Evolutionary conservation across 73 alveolate genomes (phyloP), one percentile per base, ranked within the genome.

Genomic region (Stentor roeselii): DNA sequence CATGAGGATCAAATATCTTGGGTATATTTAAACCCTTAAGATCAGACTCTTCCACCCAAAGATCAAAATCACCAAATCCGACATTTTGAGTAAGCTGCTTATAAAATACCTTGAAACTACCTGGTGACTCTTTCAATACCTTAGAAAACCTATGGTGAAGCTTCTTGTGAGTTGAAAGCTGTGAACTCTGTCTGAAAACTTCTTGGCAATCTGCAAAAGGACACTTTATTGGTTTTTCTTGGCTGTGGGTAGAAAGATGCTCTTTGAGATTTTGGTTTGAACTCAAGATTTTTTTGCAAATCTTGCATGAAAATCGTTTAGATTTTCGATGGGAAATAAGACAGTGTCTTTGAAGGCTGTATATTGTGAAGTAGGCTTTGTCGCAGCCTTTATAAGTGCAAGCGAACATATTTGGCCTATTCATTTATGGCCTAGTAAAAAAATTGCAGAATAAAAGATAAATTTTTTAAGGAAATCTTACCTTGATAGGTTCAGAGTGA

Each of bases 161-260:
- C 76, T 87, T 86, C 60, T 91, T 90, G 75, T 90, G 95, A 3
- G 84, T 83, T 3, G 92, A 90, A 2, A 90, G 78, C 75, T 90
- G 89, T 1, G 90, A 89, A 39, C 95, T 67, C 80, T 90, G 87
- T 40, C 90, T 41, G 75, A 90, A 90, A 3, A 83, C 27, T 42
- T 36, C 58, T 3, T n/a, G 15, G 83, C 95, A 90, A 42, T 90
- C 90, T 35, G 84, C 77, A 39, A 90, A 83, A 3, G 89, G 86
- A 60, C 95, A 90, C 2, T 86, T 80, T 59, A 90, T 83, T 3
- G 95, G 95, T 32, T 88, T 89, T 41, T 90, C 83, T 11, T 39
- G 36, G 3, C 92, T 86, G 39, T 90, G 95, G 3, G 89, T 90
- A 59, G 41, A 77, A 35, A 78, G 42, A 75, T 90, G 95, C 85